Percentiles rank a stretch among this genome's conserved stretches.
These are phyloP conservation scores for Coix lacrymajobi DNA, from an alignment of 176 grass and related monocot genomes.

Conservation along the genomic window DNA sequence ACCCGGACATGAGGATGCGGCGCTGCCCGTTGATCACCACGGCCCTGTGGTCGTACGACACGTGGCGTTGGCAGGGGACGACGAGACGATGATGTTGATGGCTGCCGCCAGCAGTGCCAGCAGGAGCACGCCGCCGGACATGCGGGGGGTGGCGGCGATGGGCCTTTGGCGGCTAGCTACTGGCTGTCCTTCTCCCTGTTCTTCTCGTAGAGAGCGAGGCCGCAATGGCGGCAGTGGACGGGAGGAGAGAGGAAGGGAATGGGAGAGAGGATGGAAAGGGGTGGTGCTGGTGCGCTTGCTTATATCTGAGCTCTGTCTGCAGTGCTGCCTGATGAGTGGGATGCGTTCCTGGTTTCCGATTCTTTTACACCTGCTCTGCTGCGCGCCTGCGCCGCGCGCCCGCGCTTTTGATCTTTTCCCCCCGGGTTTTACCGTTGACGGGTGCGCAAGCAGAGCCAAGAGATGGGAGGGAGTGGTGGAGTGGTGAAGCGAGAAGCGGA, in stretches of 20 bases:
- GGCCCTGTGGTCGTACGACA: slow-evolving; percentile 71
- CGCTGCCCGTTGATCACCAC: slow-evolving; percentile 63
- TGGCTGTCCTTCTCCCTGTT: not conserved
- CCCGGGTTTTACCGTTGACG: slow-evolving; percentile 40
- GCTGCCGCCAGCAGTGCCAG: not conserved
- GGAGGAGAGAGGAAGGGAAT: not conserved
- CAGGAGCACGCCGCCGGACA: slow-evolving; percentile 19
- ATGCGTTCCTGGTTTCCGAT: slow-evolving; percentile 13
- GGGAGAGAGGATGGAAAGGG: not conserved
- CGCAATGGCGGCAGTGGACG: not conserved
- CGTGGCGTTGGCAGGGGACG: slow-evolving; percentile 43
- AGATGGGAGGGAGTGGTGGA: not conserved
- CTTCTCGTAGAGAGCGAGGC: not conserved
- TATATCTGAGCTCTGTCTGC: slow-evolving; percentile 28
- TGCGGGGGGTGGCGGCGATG: not conserved
- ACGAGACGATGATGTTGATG: not conserved
- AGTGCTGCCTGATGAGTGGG: not conserved
- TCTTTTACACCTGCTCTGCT: slow-evolving; percentile 7
- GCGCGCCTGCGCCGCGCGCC: too few species aligned
- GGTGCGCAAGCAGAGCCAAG: not conserved
- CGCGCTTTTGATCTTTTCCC: not conserved
- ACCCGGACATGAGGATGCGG: slow-evolving; percentile 86
- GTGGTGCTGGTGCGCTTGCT: not conserved
- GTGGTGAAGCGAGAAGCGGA: slow-evolving; percentile 16
- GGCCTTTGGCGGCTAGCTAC: not conserved